A percentile compares a stretch with the other conserved stretches of the same genome.
Conservation (phyloP, 495 filamentous ascomycete genomes). For the Daldinia loculata region DNA sequence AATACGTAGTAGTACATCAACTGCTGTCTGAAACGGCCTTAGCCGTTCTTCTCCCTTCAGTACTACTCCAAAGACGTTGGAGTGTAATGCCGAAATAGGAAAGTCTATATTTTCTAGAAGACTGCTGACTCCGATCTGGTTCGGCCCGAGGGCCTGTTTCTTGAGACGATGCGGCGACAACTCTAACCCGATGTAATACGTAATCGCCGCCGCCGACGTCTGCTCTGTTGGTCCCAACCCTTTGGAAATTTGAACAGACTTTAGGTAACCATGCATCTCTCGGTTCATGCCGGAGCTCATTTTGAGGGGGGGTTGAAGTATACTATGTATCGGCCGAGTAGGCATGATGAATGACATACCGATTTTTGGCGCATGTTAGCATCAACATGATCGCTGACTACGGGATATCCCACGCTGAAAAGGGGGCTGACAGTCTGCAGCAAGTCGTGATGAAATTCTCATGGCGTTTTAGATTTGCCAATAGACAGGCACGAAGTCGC, state of each 20-base stretch:
- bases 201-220: constrained; percentile 17
- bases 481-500: constrained; percentile 9
- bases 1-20: background rate
- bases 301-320: background rate
- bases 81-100: constrained; percentile 19
- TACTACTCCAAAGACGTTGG: background rate
- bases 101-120: constrained; percentile 26
- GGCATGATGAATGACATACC: background rate
- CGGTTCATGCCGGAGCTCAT: constrained; percentile 27
- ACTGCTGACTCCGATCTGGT: constrained; percentile 17
- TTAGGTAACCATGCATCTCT: constrained; percentile 14
- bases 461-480: constrained; percentile 27
- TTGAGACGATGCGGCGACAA: constrained; percentile 21
- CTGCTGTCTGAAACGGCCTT: constrained; percentile 19
- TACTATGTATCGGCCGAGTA: too few relatives aligned
- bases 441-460: constrained; percentile 1
- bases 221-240: constrained; percentile 16
- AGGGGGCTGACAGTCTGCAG: constrained; percentile 37
- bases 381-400: constrained; percentile 26
- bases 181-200: constrained; percentile 6
- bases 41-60: background rate
- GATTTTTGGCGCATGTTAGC: background rate
- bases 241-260: constrained; percentile 10
- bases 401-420: constrained; percentile 23
- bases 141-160: constrained; percentile 14